phyloP scores from a whole-genome alignment of 331 rosid species.

The Acacia pycnantha region DNA sequence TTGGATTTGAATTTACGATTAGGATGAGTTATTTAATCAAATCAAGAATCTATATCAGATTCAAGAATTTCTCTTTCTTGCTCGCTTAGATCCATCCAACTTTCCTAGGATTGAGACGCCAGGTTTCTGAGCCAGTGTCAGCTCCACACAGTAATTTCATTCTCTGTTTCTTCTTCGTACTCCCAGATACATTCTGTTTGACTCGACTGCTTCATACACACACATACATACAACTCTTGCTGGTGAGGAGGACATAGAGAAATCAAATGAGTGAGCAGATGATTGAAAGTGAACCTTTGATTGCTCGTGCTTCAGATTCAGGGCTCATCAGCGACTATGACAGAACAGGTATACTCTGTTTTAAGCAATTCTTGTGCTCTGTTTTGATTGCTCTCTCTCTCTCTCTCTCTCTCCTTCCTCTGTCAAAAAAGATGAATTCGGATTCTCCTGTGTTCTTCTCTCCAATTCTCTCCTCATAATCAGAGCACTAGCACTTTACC shows the following conservation, averaged over 20 bases:
- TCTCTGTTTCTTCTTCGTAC: neutral
- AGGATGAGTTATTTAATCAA: neutral
- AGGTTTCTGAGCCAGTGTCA: neutral
- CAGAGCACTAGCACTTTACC: neutral
- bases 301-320: neutral
- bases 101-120: neutral
- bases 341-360: neutral
- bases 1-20: neutral
- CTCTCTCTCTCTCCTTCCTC: neutral
- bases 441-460: neutral
- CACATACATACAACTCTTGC: neutral
- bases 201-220: neutral
- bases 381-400: neutral
- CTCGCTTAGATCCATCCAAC: neutral
- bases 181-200: neutral
- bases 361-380: neutral
- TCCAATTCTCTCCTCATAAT: neutral
- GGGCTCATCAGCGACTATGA: too few relatives aligned
- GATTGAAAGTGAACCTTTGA: neutral
- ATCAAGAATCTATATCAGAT: too few relatives aligned
- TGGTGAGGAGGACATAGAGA: neutral
- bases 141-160: neutral
- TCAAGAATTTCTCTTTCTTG: neutral
- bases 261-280: neutral
- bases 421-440: neutral